These are phyloP conservation scores for Pseudocercospora macadamiae DNA, from an alignment of 2,329 filamentous ascomycete species.

Conservation along the genomic window DNA sequence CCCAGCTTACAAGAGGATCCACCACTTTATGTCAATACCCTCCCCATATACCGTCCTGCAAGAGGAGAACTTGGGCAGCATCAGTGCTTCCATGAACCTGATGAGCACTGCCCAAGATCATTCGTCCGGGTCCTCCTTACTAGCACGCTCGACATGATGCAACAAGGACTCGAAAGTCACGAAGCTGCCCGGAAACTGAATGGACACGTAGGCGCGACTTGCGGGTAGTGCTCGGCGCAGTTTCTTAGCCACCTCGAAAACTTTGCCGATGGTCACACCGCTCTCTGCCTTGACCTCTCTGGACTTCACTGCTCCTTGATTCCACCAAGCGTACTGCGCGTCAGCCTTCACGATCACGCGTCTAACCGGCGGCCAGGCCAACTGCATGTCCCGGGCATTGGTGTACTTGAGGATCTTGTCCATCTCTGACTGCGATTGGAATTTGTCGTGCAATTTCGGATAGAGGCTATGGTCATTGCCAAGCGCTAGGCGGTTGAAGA, in stretches of 20 bases:
- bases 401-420: neutral
- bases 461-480: neutral
- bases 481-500: neutral
- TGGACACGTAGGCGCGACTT: neutral
- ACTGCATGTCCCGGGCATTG: neutral
- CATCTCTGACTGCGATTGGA: neutral
- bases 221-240: neutral
- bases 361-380: neutral
- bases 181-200: neutral
- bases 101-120: too few species aligned
- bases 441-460: neutral
- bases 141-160: too few species aligned
- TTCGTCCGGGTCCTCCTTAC: too few species aligned
- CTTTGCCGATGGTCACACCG: neutral
- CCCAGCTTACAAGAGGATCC: too few species aligned
- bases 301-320: too few species aligned
- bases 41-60: too few species aligned
- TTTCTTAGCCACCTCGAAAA: neutral
- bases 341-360: neutral
- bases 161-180: too few species aligned
- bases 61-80: too few species aligned
- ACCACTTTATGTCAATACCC: too few species aligned
- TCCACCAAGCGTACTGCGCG: neutral
- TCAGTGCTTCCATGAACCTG: too few species aligned
- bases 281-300: neutral